Evolutionary conservation across 2,329 filamentous ascomycete genomes (phyloP).

Genomic region (Cadophora gregata): DNA sequence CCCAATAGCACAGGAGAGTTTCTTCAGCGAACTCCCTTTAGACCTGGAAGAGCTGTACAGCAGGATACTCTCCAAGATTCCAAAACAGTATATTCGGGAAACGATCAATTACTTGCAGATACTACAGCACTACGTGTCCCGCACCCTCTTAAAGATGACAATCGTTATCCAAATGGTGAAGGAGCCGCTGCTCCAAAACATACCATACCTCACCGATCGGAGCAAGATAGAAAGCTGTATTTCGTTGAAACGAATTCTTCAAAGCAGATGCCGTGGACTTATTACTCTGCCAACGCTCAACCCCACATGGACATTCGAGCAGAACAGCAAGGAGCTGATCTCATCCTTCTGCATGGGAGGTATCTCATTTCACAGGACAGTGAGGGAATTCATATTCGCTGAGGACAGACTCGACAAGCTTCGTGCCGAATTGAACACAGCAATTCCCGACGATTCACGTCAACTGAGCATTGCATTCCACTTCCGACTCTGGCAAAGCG

Average conservation of each 20-base stretch:
- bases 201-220: background rate
- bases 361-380: background rate
- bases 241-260: background rate
- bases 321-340: background rate
- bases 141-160: background rate
- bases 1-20: background rate
- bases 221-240: background rate
- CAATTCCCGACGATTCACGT: background rate
- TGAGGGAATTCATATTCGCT: background rate
- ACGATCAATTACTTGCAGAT: background rate
- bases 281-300: background rate
- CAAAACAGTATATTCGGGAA: background rate
- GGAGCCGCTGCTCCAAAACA: background rate
- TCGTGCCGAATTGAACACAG: background rate
- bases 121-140: background rate
- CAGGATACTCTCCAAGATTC: background rate
- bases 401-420: background rate
- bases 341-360: background rate
- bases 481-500: background rate
- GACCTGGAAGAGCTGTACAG: background rate
- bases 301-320: background rate
- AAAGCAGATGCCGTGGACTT: background rate
- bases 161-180: background rate
- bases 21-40: background rate
- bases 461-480: background rate